These are phyloP conservation scores for Aspergillus haitiensis DNA, from an alignment of 495 filamentous ascomycete genomes.

Conservation along the genomic window DNA sequence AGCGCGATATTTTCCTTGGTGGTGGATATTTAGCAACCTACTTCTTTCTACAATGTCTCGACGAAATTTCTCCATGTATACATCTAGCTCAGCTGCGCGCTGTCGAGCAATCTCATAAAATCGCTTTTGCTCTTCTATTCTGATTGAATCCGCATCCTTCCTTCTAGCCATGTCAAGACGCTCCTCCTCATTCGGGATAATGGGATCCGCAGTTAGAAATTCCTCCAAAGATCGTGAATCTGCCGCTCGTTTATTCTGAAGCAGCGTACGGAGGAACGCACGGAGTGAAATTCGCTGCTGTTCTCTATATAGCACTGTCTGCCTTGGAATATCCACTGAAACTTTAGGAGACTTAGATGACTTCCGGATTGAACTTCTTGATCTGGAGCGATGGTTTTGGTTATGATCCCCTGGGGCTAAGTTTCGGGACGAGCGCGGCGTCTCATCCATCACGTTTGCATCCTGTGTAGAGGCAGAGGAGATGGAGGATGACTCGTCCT, in stretches of 20 bases:
- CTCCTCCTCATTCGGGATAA: conserved; percentile 78
- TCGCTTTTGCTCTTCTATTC: conserved; percentile 84
- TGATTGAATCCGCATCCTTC: conserved; percentile 80
- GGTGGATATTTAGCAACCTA: conserved; percentile 43
- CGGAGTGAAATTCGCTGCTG: conserved; percentile 88
- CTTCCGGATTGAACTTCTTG: conserved; percentile 38
- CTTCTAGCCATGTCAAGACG: conserved; percentile 71
- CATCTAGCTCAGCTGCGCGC: conserved; percentile 87
- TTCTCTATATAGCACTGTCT: conserved; percentile 75
- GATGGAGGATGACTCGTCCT: conserved; percentile 71
- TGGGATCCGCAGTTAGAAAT: conserved; percentile 70
- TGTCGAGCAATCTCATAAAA: conserved; percentile 95
- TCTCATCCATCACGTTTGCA: conserved; percentile 40
- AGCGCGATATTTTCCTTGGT: conserved; percentile 1
- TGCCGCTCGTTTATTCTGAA: conserved; percentile 82
- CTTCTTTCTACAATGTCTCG: conserved; percentile 74
- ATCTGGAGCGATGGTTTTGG: conserved; percentile 38
- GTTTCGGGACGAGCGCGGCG: conserved; percentile 25
- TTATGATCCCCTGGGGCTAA: conserved; percentile 24
- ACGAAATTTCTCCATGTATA: conserved; percentile 91
- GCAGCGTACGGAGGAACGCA: conserved; percentile 79
- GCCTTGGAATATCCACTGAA: conserved; percentile 47
- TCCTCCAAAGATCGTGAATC: conserved; percentile 76
- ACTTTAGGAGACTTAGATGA: conserved; percentile 47
- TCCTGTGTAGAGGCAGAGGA: conserved; percentile 73